These are phyloP conservation scores for Conoideocrella luteorostrata DNA, from an alignment of 2,329 filamentous ascomycete genomes.

Conservation along the genomic window DNA sequence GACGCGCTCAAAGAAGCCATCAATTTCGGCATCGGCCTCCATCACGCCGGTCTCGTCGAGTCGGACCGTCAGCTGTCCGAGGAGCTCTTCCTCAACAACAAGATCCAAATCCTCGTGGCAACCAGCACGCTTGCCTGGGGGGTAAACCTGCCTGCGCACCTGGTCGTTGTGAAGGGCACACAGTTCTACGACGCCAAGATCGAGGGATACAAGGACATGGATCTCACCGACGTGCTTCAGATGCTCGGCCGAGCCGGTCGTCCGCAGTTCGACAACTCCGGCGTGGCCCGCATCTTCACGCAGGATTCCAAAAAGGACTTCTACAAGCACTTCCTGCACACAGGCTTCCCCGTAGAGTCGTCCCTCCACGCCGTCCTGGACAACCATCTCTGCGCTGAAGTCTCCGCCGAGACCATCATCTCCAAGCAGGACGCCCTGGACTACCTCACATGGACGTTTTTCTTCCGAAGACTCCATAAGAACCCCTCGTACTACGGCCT, in stretches of 20 bases:
- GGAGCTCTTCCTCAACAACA: slow-evolving; percentile 93
- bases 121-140: slow-evolving; percentile 97
- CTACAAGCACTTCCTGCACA: slow-evolving; percentile 98
- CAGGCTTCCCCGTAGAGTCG: slow-evolving; percentile 94
- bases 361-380: slow-evolving; percentile 93
- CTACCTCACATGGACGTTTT: slow-evolving; percentile 98
- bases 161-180: slow-evolving; percentile 96
- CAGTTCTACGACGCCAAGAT: slow-evolving; percentile 98
- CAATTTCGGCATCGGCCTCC: slow-evolving; percentile 92
- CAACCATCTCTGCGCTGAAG: slow-evolving; percentile 92
- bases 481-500: slow-evolving; percentile 98
- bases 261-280: slow-evolving; percentile 92
- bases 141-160: slow-evolving; percentile 91
- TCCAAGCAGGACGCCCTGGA: slow-evolving; percentile 97
- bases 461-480: slow-evolving; percentile 95
- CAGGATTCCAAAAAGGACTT: slow-evolving; percentile 98
- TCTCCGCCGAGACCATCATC: slow-evolving; percentile 84
- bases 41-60: slow-evolving; percentile 95
- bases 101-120: slow-evolving; percentile 93
- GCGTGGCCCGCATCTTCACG: slow-evolving; percentile 94
- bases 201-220: slow-evolving; percentile 98
- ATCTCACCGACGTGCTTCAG: slow-evolving; percentile 92
- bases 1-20: slow-evolving; percentile 89
- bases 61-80: slow-evolving; percentile 87
- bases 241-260: slow-evolving; percentile 95